Conservation (phyloP, 2,329 filamentous ascomycete species). For the Pseudogymnoascus sp. region DNA sequence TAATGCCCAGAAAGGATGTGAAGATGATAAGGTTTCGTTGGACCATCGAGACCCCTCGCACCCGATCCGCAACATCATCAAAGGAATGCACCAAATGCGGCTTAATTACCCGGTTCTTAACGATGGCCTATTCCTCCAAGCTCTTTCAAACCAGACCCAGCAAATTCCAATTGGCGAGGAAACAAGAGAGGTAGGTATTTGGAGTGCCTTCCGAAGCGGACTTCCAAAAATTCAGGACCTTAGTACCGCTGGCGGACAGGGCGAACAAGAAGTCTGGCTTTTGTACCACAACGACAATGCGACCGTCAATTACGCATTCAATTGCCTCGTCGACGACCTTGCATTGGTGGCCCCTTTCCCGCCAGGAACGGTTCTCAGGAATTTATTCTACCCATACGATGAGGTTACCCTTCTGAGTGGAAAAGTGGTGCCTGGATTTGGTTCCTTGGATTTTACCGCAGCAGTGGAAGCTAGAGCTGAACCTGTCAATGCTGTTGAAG, state of each 20-base stretch:
- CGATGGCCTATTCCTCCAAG: conserved; percentile 50
- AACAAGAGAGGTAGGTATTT: conserved; percentile 52
- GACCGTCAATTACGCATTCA: conserved; percentile 46
- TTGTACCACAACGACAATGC: conserved; percentile 39
- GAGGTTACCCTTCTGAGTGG: conserved; percentile 38
- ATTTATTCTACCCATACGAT: conserved; percentile 56
- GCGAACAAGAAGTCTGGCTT: conserved; percentile 39
- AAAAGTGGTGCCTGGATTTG: background rate
- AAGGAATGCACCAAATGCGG: conserved; percentile 55
- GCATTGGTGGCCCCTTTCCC: conserved; percentile 50
- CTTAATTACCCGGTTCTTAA: conserved; percentile 51
- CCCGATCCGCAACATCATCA: conserved; percentile 54
- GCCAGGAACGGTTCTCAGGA: conserved; percentile 49
- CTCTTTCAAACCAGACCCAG: conserved; percentile 51
- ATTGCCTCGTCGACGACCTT: conserved; percentile 42
- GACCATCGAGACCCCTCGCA: conserved; percentile 59
- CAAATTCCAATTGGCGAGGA: conserved; percentile 46
- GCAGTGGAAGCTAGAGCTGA: conserved; percentile 22
- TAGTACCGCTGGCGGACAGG: conserved; percentile 41
- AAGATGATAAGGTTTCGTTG: conserved; percentile 49
- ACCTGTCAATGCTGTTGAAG: background rate
- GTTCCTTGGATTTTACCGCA: background rate
- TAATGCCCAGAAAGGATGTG: conserved; percentile 46
- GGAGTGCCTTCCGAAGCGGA: conserved; percentile 49
- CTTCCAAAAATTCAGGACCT: conserved; percentile 43